Conservation (phyloP, 257 asterid genomes). For the Salvia rosmarinus region DNA sequence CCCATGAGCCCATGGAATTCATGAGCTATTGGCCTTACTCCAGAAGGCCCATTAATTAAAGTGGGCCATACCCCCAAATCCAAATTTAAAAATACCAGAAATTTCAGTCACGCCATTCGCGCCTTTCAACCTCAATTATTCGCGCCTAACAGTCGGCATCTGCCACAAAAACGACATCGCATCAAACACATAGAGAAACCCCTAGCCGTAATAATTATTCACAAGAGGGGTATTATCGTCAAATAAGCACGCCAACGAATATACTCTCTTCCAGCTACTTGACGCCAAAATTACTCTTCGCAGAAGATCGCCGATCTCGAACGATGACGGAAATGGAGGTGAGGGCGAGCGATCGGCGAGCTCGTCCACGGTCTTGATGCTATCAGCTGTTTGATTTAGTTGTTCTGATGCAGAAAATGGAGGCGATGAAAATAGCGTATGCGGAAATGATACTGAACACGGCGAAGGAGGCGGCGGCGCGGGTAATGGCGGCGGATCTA, state of each 20-base stretch:
- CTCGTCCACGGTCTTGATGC: neutral
- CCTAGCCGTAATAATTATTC: neutral
- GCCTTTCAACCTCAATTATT: constrained; percentile 26
- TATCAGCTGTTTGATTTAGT: constrained; percentile 10
- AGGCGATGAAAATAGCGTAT: constrained; percentile 64
- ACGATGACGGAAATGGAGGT: constrained; percentile 51
- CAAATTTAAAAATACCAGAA: neutral
- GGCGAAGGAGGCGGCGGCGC: constrained; percentile 80
- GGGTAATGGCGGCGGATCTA: constrained; percentile 66
- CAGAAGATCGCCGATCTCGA: constrained; percentile 26
- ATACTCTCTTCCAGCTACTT: constrained; percentile 8
- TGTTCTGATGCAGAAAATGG: constrained; percentile 45
- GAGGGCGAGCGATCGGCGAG: constrained; percentile 10
- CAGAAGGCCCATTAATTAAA: neutral
- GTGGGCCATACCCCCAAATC: constrained; percentile 7
- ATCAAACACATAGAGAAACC: neutral
- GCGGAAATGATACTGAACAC: constrained; percentile 73
- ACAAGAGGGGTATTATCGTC: constrained; percentile 28
- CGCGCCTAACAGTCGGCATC: constrained; percentile 31
- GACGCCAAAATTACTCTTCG: neutral
- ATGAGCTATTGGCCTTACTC: neutral
- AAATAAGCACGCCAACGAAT: neutral
- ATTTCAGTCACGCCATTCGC: neutral
- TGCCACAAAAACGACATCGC: constrained; percentile 28
- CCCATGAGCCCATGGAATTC: neutral